phyloP scores from a whole-genome alignment of 2,329 filamentous ascomycete species.

The Clonostachys sp. region DNA sequence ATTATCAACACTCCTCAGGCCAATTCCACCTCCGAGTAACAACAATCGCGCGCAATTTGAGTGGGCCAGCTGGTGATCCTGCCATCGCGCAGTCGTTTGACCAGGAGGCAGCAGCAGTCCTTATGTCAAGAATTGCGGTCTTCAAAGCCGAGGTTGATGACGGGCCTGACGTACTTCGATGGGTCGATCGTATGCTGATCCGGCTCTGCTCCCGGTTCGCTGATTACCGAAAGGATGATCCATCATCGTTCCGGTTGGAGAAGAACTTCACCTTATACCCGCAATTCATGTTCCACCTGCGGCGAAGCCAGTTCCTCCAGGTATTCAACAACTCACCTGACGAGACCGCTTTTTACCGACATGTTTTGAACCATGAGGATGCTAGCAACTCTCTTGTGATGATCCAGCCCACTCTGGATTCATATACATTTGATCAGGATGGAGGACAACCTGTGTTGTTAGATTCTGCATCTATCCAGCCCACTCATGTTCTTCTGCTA shows the following conservation, averaged over 20 bases:
- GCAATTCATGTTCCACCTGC: conserved; percentile 99
- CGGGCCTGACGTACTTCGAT: conserved; percentile 94
- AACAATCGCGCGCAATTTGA: conserved; percentile 85
- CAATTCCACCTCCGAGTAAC: conserved; percentile 96
- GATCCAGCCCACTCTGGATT: conserved; percentile 97
- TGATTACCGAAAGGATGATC: conserved; percentile 96
- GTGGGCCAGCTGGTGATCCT: conserved; percentile 89
- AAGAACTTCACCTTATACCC: conserved; percentile 99
- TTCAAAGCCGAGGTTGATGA: conserved; percentile 99
- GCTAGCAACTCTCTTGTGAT: conserved; percentile 95
- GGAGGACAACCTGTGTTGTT: conserved; percentile 89
- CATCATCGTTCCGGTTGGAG: conserved; percentile 91
- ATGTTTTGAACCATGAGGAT: conserved; percentile 96
- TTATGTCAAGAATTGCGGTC: conserved; percentile 98
- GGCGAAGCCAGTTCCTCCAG: conserved; percentile 94
- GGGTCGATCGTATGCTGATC: conserved; percentile 99
- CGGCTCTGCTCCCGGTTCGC: conserved; percentile 93
- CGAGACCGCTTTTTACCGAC: conserved; percentile 97
- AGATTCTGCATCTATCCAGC: conserved; percentile 94
- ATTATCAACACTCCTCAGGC: conserved; percentile 96
- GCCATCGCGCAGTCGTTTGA: conserved; percentile 96
- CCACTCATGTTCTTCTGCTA: conserved; percentile 86
- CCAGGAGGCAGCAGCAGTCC: conserved; percentile 92
- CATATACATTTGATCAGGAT: conserved; percentile 95
- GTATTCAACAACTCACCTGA: conserved; percentile 99